Percentiles rank a stretch among this genome's conserved stretches.
Evolutionary conservation across 2,329 filamentous ascomycete species (phyloP).

Genomic region (Cercospora sp.): DNA sequence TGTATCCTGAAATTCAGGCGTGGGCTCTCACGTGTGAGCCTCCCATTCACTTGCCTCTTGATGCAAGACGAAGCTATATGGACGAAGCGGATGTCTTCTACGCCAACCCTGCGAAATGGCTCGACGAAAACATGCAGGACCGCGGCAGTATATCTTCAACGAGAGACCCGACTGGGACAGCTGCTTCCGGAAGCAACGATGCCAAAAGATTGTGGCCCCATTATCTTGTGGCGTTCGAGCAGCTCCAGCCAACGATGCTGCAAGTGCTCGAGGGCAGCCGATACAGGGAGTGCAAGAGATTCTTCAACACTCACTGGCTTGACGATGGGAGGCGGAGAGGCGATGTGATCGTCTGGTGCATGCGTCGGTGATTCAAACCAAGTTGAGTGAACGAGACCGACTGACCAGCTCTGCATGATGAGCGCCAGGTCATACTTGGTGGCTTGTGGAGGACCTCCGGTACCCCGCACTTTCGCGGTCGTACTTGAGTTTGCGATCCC

Average conservation of each 20-base stretch:
- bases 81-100: constrained; percentile 96
- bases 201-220: constrained; percentile 44
- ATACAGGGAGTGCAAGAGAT: constrained; percentile 61
- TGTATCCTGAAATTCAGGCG: constrained; percentile 71
- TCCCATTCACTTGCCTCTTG: constrained; percentile 66
- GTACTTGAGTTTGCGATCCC: constrained; percentile 4
- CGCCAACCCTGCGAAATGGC: constrained; percentile 54
- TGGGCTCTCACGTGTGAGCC: constrained; percentile 91
- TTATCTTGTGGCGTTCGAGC: constrained; percentile 57
- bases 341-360: constrained; percentile 62
- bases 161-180: constrained; percentile 7
- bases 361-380: constrained; percentile 15
- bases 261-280: constrained; percentile 46
- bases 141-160: constrained; percentile 12
- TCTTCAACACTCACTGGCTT: constrained; percentile 63
- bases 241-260: constrained; percentile 55
- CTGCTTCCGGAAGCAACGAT: background rate
- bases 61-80: constrained; percentile 67
- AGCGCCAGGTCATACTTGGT: background rate
- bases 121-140: constrained; percentile 45
- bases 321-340: constrained; percentile 62
- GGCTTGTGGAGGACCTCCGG: constrained; percentile 1
- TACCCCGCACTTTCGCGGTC: background rate
- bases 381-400: background rate
- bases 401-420: background rate